A percentile compares a stretch with the other conserved stretches of the same genome.
Evolutionary conservation across 306 rosid species (phyloP).

Genomic region (Glycyrrhiza uralensis): DNA sequence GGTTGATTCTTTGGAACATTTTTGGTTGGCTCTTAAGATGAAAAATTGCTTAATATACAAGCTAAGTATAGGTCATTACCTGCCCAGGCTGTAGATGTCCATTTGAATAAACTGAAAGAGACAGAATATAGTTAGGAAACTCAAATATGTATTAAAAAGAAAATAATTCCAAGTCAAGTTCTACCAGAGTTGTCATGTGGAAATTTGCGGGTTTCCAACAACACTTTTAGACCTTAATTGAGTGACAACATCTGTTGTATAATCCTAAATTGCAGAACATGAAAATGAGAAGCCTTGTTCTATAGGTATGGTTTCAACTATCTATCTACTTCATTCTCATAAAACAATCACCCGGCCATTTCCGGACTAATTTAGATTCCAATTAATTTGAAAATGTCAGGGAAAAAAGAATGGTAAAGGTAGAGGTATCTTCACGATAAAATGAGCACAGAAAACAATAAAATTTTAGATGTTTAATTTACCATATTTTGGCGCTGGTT

Average conservation of each 20-base stretch:
- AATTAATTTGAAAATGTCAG: not conserved
- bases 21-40: not conserved
- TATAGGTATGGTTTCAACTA: conserved; percentile 8
- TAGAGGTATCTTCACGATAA: not conserved
- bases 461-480: conserved; percentile 19
- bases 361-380: not conserved
- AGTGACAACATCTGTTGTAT: not conserved
- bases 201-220: conserved; percentile 70
- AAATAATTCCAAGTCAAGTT: not conserved
- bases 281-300: not conserved
- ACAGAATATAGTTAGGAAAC: conserved; percentile 35
- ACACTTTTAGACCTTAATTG: conserved; percentile 53
- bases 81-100: conserved; percentile 54
- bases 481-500: conserved; percentile 80
- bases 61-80: conserved; percentile 46
- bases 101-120: conserved; percentile 52
- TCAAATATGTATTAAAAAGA: not conserved
- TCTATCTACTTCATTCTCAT: not conserved
- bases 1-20: not conserved
- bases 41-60: conserved; percentile 2
- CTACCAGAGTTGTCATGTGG: conserved; percentile 65
- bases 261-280: not conserved
- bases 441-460: not conserved
- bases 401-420: not conserved
- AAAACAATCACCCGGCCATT: not conserved